phyloP scores from a whole-genome alignment of 2,329 filamentous ascomycete species.

The Fusarium nanum region DNA sequence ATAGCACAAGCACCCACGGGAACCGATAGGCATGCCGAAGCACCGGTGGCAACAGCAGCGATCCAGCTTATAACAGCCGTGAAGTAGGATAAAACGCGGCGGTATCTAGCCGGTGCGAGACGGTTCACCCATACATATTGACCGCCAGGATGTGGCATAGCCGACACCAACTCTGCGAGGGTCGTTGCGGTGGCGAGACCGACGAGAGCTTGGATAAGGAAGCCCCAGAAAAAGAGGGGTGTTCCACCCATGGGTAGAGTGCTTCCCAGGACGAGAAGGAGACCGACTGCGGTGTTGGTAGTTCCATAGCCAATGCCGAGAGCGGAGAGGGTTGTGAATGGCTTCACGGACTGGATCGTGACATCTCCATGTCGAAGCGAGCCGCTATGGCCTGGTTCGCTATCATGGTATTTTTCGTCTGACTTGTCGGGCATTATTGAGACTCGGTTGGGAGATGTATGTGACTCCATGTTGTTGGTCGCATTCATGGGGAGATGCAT shows the following conservation, averaged over 20 bases:
- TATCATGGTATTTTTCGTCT: background rate
- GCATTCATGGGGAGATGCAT: background rate
- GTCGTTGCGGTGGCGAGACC: slow-evolving; percentile 8
- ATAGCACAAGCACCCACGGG: background rate
- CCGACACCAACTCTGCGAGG: background rate
- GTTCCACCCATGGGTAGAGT: slow-evolving; percentile 10
- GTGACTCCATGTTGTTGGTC: background rate
- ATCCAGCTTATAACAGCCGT: slow-evolving; percentile 3
- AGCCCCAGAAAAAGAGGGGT: slow-evolving; percentile 12
- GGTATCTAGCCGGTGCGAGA: background rate
- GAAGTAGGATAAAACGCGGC: background rate
- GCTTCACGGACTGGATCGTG: background rate
- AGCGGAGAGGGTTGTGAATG: slow-evolving; percentile 7
- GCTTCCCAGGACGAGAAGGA: slow-evolving; percentile 9
- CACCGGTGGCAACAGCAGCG: slow-evolving; percentile 4
- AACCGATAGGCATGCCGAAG: slow-evolving; percentile 1
- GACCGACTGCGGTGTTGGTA: slow-evolving; percentile 9
- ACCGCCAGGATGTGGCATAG: slow-evolving; percentile 10
- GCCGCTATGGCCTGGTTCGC: background rate
- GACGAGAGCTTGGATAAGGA: background rate
- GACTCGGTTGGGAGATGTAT: background rate
- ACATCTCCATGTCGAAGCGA: background rate
- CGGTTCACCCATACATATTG: slow-evolving; percentile 16
- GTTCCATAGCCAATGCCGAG: slow-evolving; percentile 16
- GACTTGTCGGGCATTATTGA: background rate